Percentiles rank a stretch among this genome's conserved stretches.
Conservation (phyloP, 1,284 basidiomycete species). For the Xerocomus minutiporus region DNA sequence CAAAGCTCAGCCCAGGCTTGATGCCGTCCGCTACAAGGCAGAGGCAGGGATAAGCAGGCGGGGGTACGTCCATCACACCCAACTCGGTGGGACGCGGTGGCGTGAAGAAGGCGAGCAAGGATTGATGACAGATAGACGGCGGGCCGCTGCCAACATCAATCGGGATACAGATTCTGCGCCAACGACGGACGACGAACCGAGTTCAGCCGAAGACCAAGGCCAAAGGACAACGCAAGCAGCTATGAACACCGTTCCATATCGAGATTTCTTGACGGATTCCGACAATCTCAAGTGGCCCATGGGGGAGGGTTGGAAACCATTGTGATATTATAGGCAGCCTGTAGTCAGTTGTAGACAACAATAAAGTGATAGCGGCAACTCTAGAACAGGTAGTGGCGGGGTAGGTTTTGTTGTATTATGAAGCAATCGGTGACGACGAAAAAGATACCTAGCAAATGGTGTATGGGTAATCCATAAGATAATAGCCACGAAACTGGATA, state of each 20-base stretch:
- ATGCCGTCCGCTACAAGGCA: constrained; percentile 63
- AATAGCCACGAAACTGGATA: constrained; percentile 6
- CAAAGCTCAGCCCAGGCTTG: constrained; percentile 42
- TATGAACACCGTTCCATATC: constrained; percentile 4
- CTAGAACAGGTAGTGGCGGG: constrained; percentile 1
- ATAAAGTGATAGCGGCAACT: not conserved
- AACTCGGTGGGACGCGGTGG: constrained; percentile 24
- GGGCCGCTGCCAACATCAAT: constrained; percentile 25
- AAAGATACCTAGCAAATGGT: constrained; percentile 20
- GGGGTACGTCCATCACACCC: constrained; percentile 47
- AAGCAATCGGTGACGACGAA: not conserved
- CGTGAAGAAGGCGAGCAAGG: constrained; percentile 32
- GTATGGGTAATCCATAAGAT: constrained; percentile 17
- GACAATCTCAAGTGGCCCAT: constrained; percentile 61
- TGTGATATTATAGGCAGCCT: constrained; percentile 24
- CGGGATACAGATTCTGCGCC: constrained; percentile 20
- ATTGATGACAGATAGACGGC: constrained; percentile 32
- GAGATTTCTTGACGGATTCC: constrained; percentile 31
- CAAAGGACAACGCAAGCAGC: not conserved
- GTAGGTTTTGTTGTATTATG: constrained; percentile 24
- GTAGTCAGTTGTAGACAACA: not conserved
- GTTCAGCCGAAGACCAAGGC: constrained; percentile 16
- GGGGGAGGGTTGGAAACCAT: constrained; percentile 54
- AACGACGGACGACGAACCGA: constrained; percentile 27
- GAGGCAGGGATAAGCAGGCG: constrained; percentile 60